Percentiles rank a stretch among this genome's conserved stretches.
Evolutionary conservation across 805 yeast genomes (phyloP).

Genomic region (Geotrichum ghanense): DNA sequence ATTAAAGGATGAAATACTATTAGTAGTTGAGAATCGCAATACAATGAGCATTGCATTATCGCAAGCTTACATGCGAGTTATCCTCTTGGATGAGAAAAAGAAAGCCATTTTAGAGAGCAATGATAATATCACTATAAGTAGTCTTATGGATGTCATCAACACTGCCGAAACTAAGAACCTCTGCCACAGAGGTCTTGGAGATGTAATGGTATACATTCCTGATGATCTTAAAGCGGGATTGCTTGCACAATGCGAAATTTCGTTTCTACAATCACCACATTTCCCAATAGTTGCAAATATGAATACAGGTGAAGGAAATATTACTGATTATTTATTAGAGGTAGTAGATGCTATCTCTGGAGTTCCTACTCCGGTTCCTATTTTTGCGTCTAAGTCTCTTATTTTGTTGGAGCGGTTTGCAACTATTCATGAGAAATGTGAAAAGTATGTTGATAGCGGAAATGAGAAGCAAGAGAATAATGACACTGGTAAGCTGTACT

Average conservation of each 20-base stretch:
- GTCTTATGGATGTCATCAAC: not conserved
- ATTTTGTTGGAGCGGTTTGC: constrained; percentile 10
- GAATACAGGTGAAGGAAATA: constrained; percentile 6
- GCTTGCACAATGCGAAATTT: constrained; percentile 10
- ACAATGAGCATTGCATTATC: not conserved
- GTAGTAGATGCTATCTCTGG: constrained; percentile 17
- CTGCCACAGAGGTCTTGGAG: constrained; percentile 12
- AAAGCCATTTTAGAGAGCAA: not conserved
- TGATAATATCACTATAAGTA: not conserved
- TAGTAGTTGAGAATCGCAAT: not conserved
- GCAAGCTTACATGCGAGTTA: not conserved
- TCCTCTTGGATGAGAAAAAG: not conserved
- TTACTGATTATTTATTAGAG: constrained; percentile 12
- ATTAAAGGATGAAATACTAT: not conserved
- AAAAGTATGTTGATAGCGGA: no score
- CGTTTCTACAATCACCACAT: constrained; percentile 13
- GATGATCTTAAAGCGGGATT: constrained; percentile 10
- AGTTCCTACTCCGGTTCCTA: constrained; percentile 12
- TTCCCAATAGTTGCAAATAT: constrained; percentile 13
- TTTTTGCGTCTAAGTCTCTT: constrained; percentile 8
- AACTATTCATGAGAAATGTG: constrained; percentile 9
- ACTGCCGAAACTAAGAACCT: not conserved
- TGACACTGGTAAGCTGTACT: not conserved
- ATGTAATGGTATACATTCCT: constrained; percentile 12
- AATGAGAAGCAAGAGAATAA: not conserved